Evolutionary conservation across 805 yeast species (phyloP).

Genomic region (Candida yuanshanica): DNA sequence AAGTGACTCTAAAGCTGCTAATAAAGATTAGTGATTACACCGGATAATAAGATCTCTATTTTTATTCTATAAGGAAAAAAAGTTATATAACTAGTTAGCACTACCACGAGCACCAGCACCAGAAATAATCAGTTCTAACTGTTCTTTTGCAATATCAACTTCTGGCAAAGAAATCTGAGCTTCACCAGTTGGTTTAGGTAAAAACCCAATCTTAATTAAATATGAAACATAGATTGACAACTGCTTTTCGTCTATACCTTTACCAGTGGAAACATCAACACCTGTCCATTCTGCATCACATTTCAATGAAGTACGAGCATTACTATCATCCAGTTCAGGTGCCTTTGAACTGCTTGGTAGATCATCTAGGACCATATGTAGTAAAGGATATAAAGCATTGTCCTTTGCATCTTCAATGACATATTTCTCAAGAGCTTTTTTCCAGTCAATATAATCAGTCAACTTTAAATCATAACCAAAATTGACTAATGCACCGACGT

Average conservation of each 20-base stretch:
- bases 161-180: conserved; percentile 50
- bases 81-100: conserved; percentile 29
- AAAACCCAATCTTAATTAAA: conserved; percentile 72
- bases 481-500: conserved; percentile 52
- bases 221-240: conserved; percentile 78
- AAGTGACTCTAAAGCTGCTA: too few relatives aligned
- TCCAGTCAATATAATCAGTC: conserved; percentile 76
- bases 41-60: neutral
- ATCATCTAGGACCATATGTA: conserved; percentile 91
- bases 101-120: conserved; percentile 78
- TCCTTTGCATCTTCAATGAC: conserved; percentile 73
- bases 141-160: conserved; percentile 47
- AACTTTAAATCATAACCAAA: conserved; percentile 70
- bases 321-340: conserved; percentile 87
- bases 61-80: neutral
- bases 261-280: conserved; percentile 60
- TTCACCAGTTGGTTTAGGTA: conserved; percentile 51
- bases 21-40: too few relatives aligned
- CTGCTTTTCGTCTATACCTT: conserved; percentile 63
- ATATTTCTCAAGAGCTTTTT: conserved; percentile 61
- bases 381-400: conserved; percentile 84
- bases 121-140: conserved; percentile 48
- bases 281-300: conserved; percentile 61
- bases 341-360: conserved; percentile 89
- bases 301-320: conserved; percentile 66